Base-by-base conservation (phyloP, 2,329 filamentous ascomycete species). In the Nothophaeocryptopus gaeumannii region DNA sequence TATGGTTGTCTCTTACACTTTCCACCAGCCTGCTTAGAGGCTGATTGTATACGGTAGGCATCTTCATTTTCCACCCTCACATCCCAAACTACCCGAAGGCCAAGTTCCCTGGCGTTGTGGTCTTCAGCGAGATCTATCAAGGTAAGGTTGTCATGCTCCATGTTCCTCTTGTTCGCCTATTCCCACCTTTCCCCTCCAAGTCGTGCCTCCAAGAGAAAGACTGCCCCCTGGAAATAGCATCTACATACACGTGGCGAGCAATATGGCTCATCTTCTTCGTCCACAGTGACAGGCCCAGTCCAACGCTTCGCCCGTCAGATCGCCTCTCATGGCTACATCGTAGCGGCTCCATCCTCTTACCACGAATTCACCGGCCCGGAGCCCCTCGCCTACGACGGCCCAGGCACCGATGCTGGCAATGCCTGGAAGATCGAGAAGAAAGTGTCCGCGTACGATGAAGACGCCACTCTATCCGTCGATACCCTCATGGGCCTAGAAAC, bases 91-190 rank as follows among this genome's bases (percentile, higher is more conserved):
- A 95, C 67, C 89, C 91, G 26, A 84, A 93, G 59, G 91, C 91
- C 70, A 90, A 83, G 64, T 96, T 95, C 64, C 90, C 90, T 0
- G 90, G 88, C 14, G 88, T 96, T 5, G 86, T 88, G 11, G 78
- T 96, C 49, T 96, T 95, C 68, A 91, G 86, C 61, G 91, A 96
- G 73, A 96, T 96, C 63, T 96, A 96, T 67, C 91, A 96, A 83
- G 90, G 89, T 90, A 70, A 44, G 58, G n/a, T n/a, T n/a, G n/a
- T n/a, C n/a, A n/a, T n/a, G n/a, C n/a, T n/a, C n/a, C n/a, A n/a
- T n/a, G n/a, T n/a, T n/a, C 5, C 15, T n/a, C n/a, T n/a, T n/a
- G n/a, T n/a, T n/a, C n/a, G n/a, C n/a, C n/a, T n/a, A n/a, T n/a
- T n/a, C n/a, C n/a, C n/a, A n/a, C n/a, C n/a, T n/a, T n/a, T n/a